Evolutionary conservation across 345 rosid genomes (phyloP).

Genomic region (Noccaea caerulescens): DNA sequence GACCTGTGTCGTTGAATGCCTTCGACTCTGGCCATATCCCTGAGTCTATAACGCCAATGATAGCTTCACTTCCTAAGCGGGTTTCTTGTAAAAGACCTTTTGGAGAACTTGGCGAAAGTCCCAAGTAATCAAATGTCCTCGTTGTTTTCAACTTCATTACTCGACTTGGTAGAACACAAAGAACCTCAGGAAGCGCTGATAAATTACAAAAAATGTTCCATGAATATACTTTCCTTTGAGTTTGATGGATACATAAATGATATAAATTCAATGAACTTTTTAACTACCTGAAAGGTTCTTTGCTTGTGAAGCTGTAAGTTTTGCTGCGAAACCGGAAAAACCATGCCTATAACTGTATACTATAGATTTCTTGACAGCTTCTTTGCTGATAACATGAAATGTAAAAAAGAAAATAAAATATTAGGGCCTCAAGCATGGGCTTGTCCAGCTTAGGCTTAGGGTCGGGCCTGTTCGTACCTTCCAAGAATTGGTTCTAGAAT

Average conservation of each 20-base stretch:
- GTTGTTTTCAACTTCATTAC: constrained; percentile 61
- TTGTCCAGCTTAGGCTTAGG: too few species aligned
- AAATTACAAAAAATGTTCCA: neutral
- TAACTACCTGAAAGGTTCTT: constrained; percentile 48
- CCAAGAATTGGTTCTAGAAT: constrained; percentile 52
- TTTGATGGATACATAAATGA: neutral
- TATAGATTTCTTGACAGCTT: constrained; percentile 49
- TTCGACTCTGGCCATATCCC: constrained; percentile 74
- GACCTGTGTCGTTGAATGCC: constrained; percentile 57
- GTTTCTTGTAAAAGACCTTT: constrained; percentile 47
- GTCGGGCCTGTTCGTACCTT: constrained; percentile 22
- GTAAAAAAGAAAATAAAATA: neutral
- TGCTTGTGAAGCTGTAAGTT: constrained; percentile 51
- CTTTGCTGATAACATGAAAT: constrained; percentile 41
- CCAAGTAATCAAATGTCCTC: constrained; percentile 61
- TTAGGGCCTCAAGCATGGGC: too few species aligned
- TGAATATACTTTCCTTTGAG: constrained; percentile 15
- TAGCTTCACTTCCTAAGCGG: constrained; percentile 57
- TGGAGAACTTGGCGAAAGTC: constrained; percentile 46
- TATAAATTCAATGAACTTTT: neutral
- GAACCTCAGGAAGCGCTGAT: constrained; percentile 57
- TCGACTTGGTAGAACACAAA: constrained; percentile 55
- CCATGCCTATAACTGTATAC: constrained; percentile 52
- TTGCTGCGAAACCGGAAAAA: constrained; percentile 65
- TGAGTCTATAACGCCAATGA: constrained; percentile 68